Evolutionary conservation across 2,329 filamentous ascomycete genomes (phyloP), one percentile per base, ranked within the genome.

Genomic region (Ophiostoma quercus): DNA sequence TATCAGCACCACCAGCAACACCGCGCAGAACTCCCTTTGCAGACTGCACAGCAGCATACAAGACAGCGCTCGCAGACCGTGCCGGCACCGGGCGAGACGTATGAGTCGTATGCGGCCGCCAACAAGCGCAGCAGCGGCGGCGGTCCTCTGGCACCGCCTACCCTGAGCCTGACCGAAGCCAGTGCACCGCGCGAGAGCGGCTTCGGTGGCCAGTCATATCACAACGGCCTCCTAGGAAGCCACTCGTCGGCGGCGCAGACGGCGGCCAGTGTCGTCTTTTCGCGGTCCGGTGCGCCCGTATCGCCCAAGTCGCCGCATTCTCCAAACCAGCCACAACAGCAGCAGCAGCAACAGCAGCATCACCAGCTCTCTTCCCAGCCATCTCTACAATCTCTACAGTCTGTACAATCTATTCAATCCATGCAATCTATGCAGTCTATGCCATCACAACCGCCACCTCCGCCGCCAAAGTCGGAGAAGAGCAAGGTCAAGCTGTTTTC

Each of bases 401-500:
- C 65, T 16, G n/a, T 41, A 14, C 71, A 75, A 39, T 71, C 60
- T 32, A 60, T 62, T 6, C 68, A 70, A n/a, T 19, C 68, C 16
- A 37, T 43, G n/a, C 71, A 75, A 39, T 71, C 62, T 32, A 62
- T 62, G 22, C 68, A 70, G 25, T 19, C 68, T 12, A 75, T 72
- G 7, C 75, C 63, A 47, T 39, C 78, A 43, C 78, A 77, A 29
- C 82, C 77, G 29, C 79, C 79, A 29, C 76, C 77, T 9, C 77
- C 76, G 19, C 82, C 79, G 39, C 78, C 78, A 77, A 86, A 87
- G 74, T 82, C 85, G 37, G 89, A 92, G 75, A 91, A 92, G 78
- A 88, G 88, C 72, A 93, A 92, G 79, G 90, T 92, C 77, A 94
- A 94, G 81, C 83, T 94, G 37, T 94, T 94, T 77, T 92, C 89